Evolutionary conservation across 768 basidiomycete species (phyloP), one percentile per base, ranked within the genome.

Genomic region (Botryobasidium botryosum): DNA sequence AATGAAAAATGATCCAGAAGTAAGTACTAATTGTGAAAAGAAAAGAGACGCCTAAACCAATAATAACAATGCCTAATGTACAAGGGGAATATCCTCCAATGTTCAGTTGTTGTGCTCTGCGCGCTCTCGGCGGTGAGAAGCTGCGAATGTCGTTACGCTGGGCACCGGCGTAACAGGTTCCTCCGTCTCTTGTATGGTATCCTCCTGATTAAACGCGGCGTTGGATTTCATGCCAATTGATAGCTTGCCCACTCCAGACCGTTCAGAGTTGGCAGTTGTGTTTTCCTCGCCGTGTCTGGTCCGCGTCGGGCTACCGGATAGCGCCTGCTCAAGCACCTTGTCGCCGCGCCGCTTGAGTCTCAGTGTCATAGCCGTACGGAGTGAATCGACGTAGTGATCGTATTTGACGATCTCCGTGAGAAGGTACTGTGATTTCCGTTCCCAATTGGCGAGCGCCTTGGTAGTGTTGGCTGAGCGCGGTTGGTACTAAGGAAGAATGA

Each of bases 391-490:
- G 59, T 99, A 99, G 13, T 83, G 82, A 43, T 86, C 78, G 61
- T 96, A 97, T 60, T 97, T 97, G 57, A 88, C 84, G 33, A 87
- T 84, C 64, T 99, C 92, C 6, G 81, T 74, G 43, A 90, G 68
- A 38, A 97, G 64, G 59, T 85, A 85, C 55, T 85, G 78, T 2
- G 84, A 87, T 58, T 82, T 91, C 58, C 75, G 80, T 63, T 85
- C 83, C 87, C 90, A 97, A 57, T 99, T 99, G 49, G 72, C 71
- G 53, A 74, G 69, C 1, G 94, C 79, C 61, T 79, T 96, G 52
- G 67, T 54, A 1, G 72, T 70, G 56, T 82, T 88, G 20, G 75
- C 57, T 20, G 84, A 77, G 10, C 80, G 75, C 1, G 81, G 70
- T 46, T 78, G 67, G 58, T 87, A 99, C 88, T 94, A 53, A 4